These are phyloP conservation scores for Acacia concinna DNA, from an alignment of 331 rosid species.

Conservation along the genomic window DNA sequence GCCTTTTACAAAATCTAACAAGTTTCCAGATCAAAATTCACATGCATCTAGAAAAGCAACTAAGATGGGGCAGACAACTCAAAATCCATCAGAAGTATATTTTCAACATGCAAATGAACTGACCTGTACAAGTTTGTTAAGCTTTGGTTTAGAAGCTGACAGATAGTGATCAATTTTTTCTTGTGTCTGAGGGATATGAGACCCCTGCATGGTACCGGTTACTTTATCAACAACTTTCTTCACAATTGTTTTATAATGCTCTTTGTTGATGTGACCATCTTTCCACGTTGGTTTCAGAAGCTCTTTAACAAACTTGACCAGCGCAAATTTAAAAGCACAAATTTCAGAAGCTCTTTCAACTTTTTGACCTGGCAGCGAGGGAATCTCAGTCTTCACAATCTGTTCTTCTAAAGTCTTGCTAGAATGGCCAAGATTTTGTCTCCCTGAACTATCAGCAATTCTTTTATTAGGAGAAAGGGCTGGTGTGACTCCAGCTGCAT, in stretches of 20 bases:
- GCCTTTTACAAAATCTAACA: slow-evolving; percentile 11
- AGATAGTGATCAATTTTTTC: slow-evolving; percentile 93
- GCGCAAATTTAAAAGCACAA: slow-evolving; percentile 88
- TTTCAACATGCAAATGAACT: slow-evolving; percentile 33
- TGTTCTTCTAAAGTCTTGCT: slow-evolving; percentile 41
- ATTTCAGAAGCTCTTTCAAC: too few relatives aligned
- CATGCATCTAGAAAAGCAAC: not conserved
- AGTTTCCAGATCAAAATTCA: slow-evolving; percentile 12
- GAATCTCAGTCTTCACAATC: slow-evolving; percentile 40
- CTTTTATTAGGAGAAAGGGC: slow-evolving; percentile 40
- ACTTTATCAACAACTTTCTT: slow-evolving; percentile 97
- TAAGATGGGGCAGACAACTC: not conserved
- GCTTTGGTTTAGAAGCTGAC: slow-evolving; percentile 80
- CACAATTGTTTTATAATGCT: slow-evolving; percentile 87
- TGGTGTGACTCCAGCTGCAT: slow-evolving; percentile 39
- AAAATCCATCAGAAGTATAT: slow-evolving; percentile 10
- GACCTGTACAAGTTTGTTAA: slow-evolving; percentile 96
- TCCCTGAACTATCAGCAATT: slow-evolving; percentile 32
- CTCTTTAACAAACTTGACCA: slow-evolving; percentile 89
- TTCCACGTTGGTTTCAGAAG: slow-evolving; percentile 92
- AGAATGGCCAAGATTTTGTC: slow-evolving; percentile 39
- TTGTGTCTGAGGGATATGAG: slow-evolving; percentile 84
- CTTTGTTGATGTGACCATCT: slow-evolving; percentile 87
- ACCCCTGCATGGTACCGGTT: slow-evolving; percentile 73
- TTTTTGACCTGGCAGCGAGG: slow-evolving; percentile 41